Evolutionary conservation across 2,329 filamentous ascomycete species (phyloP).

Genomic region (Pseudogymnoascus sp.): DNA sequence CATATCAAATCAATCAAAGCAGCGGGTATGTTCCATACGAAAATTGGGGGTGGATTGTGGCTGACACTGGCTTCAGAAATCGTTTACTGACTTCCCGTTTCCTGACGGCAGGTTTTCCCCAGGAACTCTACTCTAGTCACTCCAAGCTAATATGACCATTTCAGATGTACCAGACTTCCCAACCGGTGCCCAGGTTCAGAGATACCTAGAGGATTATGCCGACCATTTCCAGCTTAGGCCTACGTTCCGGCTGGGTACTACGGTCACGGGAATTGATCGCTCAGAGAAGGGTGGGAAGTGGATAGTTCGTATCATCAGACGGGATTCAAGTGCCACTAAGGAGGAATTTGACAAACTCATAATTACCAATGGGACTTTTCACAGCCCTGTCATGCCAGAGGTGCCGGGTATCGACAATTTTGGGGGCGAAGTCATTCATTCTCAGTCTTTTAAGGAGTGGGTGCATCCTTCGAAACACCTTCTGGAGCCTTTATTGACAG

Average conservation of each 20-base stretch:
- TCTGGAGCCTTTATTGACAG: neutral
- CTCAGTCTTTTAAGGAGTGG: conserved; percentile 17
- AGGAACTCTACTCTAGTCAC: neutral
- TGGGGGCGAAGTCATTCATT: conserved; percentile 33
- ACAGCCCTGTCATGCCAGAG: conserved; percentile 29
- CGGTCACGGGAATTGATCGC: conserved; percentile 25
- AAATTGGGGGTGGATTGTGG: neutral
- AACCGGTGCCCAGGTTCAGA: conserved; percentile 25
- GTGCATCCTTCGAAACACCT: conserved; percentile 1
- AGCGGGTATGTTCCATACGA: conserved; percentile 23
- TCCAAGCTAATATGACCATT: neutral
- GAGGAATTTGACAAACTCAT: conserved; percentile 33
- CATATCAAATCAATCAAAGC: conserved; percentile 25
- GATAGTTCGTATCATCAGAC: conserved; percentile 26
- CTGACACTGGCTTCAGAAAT: neutral
- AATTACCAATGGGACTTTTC: conserved; percentile 30
- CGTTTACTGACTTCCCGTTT: conserved; percentile 35
- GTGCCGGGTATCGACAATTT: conserved; percentile 32
- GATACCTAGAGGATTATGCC: conserved; percentile 36
- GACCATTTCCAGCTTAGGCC: conserved; percentile 31
- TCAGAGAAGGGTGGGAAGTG: conserved; percentile 27
- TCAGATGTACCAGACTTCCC: conserved; percentile 11
- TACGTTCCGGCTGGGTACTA: conserved; percentile 29
- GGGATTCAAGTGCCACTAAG: conserved; percentile 14
- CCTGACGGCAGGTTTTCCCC: conserved; percentile 28